These are phyloP conservation scores for Lanmaoa rubissima DNA, from an alignment of 768 basidiomycete genomes.

Conservation along the genomic window DNA sequence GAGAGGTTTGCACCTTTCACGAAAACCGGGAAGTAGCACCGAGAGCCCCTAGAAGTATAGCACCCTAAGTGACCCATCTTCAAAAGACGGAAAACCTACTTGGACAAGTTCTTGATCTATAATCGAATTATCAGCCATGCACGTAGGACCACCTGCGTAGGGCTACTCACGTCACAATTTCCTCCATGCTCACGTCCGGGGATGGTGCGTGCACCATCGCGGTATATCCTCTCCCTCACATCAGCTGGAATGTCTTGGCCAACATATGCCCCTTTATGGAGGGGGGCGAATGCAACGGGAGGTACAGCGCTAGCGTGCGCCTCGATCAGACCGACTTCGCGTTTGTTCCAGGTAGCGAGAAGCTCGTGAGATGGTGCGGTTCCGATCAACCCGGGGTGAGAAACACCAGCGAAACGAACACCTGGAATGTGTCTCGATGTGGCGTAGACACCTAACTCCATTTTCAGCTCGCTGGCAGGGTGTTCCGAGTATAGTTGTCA, in stretches of 20 bases:
- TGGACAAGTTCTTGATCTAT: conserved; percentile 76
- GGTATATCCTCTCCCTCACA: conserved; percentile 50
- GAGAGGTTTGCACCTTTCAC: conserved; percentile 74
- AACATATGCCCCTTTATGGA: conserved; percentile 59
- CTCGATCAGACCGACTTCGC: conserved; percentile 64
- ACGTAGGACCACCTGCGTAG: background rate
- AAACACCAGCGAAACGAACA: conserved; percentile 74
- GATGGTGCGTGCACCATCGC: conserved; percentile 71
- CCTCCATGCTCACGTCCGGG: conserved; percentile 82
- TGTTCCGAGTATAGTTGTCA: conserved; percentile 12
- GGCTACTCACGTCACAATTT: conserved; percentile 59
- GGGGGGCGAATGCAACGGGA: conserved; percentile 65
- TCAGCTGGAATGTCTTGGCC: conserved; percentile 58
- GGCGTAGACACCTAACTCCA: conserved; percentile 56
- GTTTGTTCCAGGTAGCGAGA: conserved; percentile 70
- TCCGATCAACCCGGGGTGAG: conserved; percentile 74
- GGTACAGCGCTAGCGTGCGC: conserved; percentile 51
- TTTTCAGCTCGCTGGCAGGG: background rate
- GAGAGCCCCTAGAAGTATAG: conserved; percentile 48
- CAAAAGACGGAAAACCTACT: conserved; percentile 27
- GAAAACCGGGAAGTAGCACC: conserved; percentile 77
- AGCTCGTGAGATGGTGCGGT: conserved; percentile 75
- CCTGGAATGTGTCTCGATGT: conserved; percentile 76
- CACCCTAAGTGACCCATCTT: background rate
- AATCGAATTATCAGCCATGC: conserved; percentile 1